These are phyloP conservation scores for Tulasnella sp. DNA, from an alignment of 768 basidiomycete species.

Conservation along the genomic window DNA sequence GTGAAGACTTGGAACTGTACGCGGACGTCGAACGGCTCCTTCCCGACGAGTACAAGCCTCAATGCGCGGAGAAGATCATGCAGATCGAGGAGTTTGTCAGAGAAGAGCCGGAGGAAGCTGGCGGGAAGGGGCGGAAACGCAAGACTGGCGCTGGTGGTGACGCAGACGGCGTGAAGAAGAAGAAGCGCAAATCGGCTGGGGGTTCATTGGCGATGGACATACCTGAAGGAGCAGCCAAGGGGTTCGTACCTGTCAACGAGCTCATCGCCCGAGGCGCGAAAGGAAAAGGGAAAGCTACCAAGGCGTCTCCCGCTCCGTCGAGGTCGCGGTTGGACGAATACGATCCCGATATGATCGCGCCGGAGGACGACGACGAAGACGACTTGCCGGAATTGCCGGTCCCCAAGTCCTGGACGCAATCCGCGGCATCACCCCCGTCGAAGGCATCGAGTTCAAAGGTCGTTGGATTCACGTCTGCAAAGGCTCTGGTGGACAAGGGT, in stretches of 20 bases:
- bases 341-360: background rate
- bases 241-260: slow-evolving; percentile 67
- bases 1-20: slow-evolving; percentile 85
- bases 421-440: background rate
- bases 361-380: background rate
- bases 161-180: slow-evolving; percentile 42
- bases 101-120: slow-evolving; percentile 44
- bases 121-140: slow-evolving; percentile 38
- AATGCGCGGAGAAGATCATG: slow-evolving; percentile 76
- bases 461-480: background rate
- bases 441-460: background rate
- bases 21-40: slow-evolving; percentile 86
- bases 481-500: background rate
- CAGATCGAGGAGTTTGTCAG: slow-evolving; percentile 64
- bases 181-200: slow-evolving; percentile 65
- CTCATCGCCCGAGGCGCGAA: slow-evolving; percentile 52
- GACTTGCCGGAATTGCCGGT: background rate
- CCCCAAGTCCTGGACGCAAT: background rate
- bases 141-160: slow-evolving; percentile 24
- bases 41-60: slow-evolving; percentile 71
- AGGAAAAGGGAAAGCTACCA: slow-evolving; percentile 48
- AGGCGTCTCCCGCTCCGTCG: background rate
- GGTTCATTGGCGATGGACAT: slow-evolving; percentile 47
- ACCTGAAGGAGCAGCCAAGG: slow-evolving; percentile 63
- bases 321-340: background rate